These are phyloP conservation scores for Closterium sp. DNA, from an alignment of 139 green algal species.

Conservation along the genomic window DNA sequence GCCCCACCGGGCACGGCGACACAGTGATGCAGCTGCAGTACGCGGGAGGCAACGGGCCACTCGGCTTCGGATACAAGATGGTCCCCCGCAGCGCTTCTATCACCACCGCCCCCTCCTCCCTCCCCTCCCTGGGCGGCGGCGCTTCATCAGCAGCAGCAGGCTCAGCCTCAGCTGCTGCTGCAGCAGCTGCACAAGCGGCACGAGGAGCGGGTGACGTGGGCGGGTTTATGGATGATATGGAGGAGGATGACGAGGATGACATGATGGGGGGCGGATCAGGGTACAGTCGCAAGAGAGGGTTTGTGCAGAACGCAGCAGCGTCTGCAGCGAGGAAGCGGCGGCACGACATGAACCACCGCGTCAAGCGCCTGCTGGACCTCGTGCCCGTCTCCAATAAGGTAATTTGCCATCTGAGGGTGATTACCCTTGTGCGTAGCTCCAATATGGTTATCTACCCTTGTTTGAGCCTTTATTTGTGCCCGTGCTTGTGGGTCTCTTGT, in stretches of 20 bases:
- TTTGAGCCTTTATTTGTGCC: neutral
- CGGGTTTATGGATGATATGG: neutral
- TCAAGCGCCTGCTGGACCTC: conserved; percentile 6
- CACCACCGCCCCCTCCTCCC: no score
- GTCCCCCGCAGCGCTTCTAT: neutral
- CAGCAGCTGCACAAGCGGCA: neutral
- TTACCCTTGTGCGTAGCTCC: neutral
- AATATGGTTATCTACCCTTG: neutral
- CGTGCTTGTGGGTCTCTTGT: neutral
- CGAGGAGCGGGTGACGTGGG: neutral
- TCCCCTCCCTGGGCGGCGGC: no score
- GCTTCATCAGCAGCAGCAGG: no score
- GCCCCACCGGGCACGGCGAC: neutral
- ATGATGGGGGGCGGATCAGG: neutral
- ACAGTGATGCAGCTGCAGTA: neutral
- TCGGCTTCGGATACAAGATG: neutral
- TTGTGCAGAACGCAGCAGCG: conserved; percentile 1
- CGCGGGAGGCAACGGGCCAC: neutral
- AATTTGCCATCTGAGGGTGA: no score
- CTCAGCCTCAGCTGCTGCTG: no score
- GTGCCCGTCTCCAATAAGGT: neutral
- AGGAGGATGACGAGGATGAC: neutral
- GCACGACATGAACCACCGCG: neutral
- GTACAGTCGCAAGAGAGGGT: neutral
- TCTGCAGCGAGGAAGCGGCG: neutral